Conservation (phyloP, 306 rosid genomes). For the Dalbergia oliveri region DNA sequence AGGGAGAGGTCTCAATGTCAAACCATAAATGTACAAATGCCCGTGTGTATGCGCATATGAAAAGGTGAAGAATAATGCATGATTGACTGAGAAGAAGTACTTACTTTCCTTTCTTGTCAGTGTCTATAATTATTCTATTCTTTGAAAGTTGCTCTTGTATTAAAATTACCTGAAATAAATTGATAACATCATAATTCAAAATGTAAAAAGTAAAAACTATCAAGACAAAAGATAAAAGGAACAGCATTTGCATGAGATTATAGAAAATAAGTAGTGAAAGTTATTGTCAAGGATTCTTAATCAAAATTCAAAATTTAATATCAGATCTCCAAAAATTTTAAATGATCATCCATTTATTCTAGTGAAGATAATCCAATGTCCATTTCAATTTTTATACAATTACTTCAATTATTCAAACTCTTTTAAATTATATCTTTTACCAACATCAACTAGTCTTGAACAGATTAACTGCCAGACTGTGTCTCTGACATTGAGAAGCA, state of each 20-base stretch:
- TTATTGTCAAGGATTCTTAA: background rate
- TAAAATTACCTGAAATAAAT: slow-evolving; percentile 79
- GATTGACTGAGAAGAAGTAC: slow-evolving; percentile 43
- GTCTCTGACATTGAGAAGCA: slow-evolving; percentile 28
- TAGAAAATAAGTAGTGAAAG: slow-evolving; percentile 9
- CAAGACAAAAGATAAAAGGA: slow-evolving; percentile 1
- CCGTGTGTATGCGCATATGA: slow-evolving; percentile 5
- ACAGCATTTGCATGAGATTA: background rate
- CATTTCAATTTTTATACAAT: background rate
- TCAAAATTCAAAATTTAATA: slow-evolving; percentile 6
- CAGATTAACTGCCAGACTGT: slow-evolving; percentile 17
- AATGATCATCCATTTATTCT: slow-evolving; percentile 33
- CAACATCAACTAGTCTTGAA: slow-evolving; percentile 3
- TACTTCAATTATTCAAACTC: slow-evolving; percentile 20
- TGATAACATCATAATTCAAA: slow-evolving; percentile 13
- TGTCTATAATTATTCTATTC: slow-evolving; percentile 89
- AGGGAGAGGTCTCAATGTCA: background rate
- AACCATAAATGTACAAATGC: slow-evolving; percentile 19
- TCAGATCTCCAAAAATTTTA: slow-evolving; percentile 10
- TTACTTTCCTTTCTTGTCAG: slow-evolving; percentile 91
- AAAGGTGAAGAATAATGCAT: slow-evolving; percentile 34
- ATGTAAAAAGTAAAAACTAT: slow-evolving; percentile 10
- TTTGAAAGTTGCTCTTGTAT: slow-evolving; percentile 97
- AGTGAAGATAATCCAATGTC: slow-evolving; percentile 19
- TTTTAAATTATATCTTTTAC: background rate